Evolutionary conservation across 148 eudicot species (phyloP).

Genomic region (Beta vulgaris): DNA sequence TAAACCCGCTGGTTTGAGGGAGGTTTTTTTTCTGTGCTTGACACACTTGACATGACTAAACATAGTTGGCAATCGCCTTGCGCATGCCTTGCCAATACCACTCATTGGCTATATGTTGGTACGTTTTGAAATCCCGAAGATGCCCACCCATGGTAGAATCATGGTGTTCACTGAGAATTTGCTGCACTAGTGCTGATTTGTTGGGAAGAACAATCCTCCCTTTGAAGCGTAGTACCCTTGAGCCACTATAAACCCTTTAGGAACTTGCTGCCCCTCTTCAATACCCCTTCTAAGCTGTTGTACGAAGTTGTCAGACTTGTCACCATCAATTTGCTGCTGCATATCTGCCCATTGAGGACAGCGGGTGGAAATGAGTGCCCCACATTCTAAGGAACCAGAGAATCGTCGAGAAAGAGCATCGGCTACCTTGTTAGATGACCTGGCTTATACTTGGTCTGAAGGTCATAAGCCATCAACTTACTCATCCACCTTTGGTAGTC

Average conservation of each 20-base stretch:
- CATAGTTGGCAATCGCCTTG: not conserved
- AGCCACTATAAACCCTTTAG: too few relatives aligned
- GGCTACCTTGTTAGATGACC: not conserved
- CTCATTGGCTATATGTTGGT: not conserved
- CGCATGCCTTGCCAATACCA: not conserved
- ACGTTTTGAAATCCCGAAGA: too few relatives aligned
- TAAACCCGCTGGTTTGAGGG: not conserved
- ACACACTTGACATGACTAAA: not conserved
- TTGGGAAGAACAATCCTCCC: too few relatives aligned
- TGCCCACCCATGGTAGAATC: too few relatives aligned
- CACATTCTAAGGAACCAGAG: not conserved
- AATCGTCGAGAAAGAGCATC: not conserved
- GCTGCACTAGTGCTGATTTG: too few relatives aligned
- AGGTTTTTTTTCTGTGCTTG: not conserved
- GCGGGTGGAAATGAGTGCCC: too few relatives aligned
- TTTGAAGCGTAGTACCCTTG: too few relatives aligned
- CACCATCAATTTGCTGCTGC: too few relatives aligned
- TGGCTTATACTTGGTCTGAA: not conserved
- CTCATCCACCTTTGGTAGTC: not conserved
- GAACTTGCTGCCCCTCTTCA: too few relatives aligned
- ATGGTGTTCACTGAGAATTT: too few relatives aligned
- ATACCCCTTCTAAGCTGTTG: too few relatives aligned
- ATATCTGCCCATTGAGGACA: not conserved
- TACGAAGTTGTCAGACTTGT: too few relatives aligned
- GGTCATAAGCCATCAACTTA: not conserved